Conservation (phyloP, 768 basidiomycete genomes). For the Hypholoma sublateritium region DNA sequence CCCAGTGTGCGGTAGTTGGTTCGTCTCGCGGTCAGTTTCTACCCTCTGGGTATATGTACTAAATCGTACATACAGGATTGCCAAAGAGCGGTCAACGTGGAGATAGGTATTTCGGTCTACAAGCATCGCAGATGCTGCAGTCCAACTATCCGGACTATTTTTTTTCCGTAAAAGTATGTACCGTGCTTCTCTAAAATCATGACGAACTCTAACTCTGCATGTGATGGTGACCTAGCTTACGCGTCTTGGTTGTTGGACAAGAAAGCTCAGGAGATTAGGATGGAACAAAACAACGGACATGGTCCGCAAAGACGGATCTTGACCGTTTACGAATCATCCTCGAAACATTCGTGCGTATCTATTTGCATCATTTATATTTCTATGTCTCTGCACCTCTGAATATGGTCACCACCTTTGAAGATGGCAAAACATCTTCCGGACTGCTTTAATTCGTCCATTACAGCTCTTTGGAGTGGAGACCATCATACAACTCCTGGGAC, state of each 20-base stretch:
- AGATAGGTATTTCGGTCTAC: conserved; percentile 79
- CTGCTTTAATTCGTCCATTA: conserved; percentile 68
- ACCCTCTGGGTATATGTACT: neutral
- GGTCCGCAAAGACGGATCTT: conserved; percentile 34
- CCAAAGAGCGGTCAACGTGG: conserved; percentile 64
- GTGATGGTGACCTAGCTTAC: conserved; percentile 32
- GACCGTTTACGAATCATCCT: conserved; percentile 45
- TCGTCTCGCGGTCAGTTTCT: neutral
- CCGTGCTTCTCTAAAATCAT: too few relatives aligned
- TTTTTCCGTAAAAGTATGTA: conserved; percentile 62
- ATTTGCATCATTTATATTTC: neutral
- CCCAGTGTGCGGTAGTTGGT: conserved; percentile 64
- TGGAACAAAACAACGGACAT: conserved; percentile 48
- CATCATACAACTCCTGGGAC: conserved; percentile 64
- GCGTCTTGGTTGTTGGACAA: conserved; percentile 44
- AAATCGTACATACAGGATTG: conserved; percentile 41
- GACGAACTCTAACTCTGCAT: neutral
- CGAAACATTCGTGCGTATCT: conserved; percentile 42
- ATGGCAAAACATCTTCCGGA: conserved; percentile 50
- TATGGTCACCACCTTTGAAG: conserved; percentile 25
- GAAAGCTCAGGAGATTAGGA: conserved; percentile 49
- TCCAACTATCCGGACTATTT: conserved; percentile 58
- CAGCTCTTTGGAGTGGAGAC: conserved; percentile 57
- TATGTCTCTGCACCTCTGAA: neutral
- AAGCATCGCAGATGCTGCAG: conserved; percentile 49